A percentile compares a stretch with the other conserved stretches of the same genome.
These are phyloP conservation scores for Aureobasidium leucospermi DNA, from an alignment of 2,329 filamentous ascomycete genomes.

Conservation along the genomic window DNA sequence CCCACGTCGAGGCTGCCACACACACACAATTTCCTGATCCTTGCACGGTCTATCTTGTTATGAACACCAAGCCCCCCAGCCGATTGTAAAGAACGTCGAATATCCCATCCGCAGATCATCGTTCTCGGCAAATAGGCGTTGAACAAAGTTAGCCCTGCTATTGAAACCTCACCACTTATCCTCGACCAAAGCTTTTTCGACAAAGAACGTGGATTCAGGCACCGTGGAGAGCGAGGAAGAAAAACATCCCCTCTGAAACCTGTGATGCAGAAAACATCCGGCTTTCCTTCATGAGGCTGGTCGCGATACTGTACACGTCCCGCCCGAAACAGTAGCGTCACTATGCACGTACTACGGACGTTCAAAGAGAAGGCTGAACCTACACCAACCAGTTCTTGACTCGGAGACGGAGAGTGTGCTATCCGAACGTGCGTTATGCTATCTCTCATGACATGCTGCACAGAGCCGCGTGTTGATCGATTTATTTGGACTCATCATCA, in stretches of 20 bases:
- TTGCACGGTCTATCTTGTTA: neutral
- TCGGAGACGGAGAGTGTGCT: neutral
- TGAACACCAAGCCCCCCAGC: neutral
- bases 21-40: constrained; percentile 9
- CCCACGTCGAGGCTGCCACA: constrained; percentile 10
- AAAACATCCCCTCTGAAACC: neutral
- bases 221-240: neutral
- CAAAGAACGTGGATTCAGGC: neutral
- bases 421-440: neutral
- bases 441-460: neutral
- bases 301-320: neutral
- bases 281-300: neutral
- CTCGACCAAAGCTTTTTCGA: neutral
- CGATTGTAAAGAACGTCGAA: constrained; percentile 4
- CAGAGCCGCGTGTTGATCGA: neutral
- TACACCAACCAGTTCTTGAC: neutral
- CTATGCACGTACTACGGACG: neutral
- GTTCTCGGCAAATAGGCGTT: neutral
- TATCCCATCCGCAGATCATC: constrained; percentile 2
- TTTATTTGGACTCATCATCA: too few species aligned
- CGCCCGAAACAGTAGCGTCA: constrained; percentile 5
- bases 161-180: neutral
- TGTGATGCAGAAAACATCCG: neutral
- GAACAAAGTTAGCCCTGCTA: neutral
- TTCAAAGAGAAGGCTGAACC: constrained; percentile 1